Evolutionary conservation across 805 yeast genomes (phyloP), one percentile per base, ranked within the genome.

Genomic region (Schwanniomyces pseudopolymorphus): DNA sequence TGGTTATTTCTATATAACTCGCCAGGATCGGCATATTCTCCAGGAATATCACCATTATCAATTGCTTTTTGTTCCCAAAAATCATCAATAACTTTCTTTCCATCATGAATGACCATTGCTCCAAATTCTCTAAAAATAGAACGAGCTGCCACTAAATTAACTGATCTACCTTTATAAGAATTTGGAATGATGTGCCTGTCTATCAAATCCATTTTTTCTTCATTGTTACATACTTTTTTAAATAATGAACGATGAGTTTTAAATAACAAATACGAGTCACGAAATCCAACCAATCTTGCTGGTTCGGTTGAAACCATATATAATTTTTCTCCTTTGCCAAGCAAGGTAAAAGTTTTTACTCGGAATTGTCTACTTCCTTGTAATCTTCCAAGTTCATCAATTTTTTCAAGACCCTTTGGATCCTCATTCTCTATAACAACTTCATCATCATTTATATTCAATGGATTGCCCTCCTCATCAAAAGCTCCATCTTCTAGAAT

Each of bases 251-350:
- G 79, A 68, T 92, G 96, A 42, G 90, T 87, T 61, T 91, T 96
- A 69, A 92, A 90, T 49, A 92, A 74, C 44, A 90, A 72, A 59
- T 92, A 90, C 2, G 96, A 88, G 61, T 92, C 97, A 55, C 97
- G 78, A 69, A 90, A 88, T 3, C 97, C 98, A 50, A 92, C 89
- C 58, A 92, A 83, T 55, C 98, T 79, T 1, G 99, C 97, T 2
- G 97, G 96, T 61, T 94, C 99, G 0, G 98, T 91, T 2, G 96
- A 85, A 40, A 94, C 79, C 96, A 92, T 91, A 65, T 81, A 94
- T 47, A 84, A 74, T 53, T 84, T 76, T 17, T 82, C 80, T 7
- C 96, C 97, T 45, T 81, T 74, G 4, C 81, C 84, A 36, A 71
- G 60, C 7, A 86, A 72, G 5, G 83, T 83, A 64, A 87, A 87